phyloP scores from a whole-genome alignment of 805 yeast species.

The Maudiozyma bulderi region DNA sequence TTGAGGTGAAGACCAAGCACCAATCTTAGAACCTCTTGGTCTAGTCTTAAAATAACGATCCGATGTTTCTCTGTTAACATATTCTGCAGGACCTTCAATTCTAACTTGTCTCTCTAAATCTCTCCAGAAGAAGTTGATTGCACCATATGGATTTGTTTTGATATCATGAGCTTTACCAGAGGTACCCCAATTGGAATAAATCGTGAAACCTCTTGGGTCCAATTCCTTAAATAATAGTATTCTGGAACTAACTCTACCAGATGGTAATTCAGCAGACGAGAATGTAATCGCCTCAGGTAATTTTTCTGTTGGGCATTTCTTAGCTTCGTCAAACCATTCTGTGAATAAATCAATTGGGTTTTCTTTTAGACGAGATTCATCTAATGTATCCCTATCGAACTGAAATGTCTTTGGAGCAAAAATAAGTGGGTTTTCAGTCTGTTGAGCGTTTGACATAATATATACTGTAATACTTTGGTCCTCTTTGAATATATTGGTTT shows the following conservation, averaged over 20 bases:
- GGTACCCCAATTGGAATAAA: slow-evolving; percentile 85
- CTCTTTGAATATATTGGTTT: too few relatives aligned
- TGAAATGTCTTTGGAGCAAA: slow-evolving; percentile 86
- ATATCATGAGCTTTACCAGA: slow-evolving; percentile 74
- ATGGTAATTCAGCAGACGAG: slow-evolving; percentile 80
- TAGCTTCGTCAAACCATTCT: slow-evolving; percentile 76
- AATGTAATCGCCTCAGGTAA: slow-evolving; percentile 79
- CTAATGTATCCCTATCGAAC: slow-evolving; percentile 57
- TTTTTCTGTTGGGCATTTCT: slow-evolving; percentile 38
- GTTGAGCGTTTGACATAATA: slow-evolving; percentile 3
- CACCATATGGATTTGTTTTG: slow-evolving; percentile 62
- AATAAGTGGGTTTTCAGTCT: slow-evolving; percentile 25
- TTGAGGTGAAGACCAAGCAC: slow-evolving; percentile 97
- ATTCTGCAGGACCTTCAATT: slow-evolving; percentile 76
- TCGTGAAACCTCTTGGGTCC: slow-evolving; percentile 70
- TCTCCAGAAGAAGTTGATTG: slow-evolving; percentile 88
- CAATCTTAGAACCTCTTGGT: slow-evolving; percentile 86
- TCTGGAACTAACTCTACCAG: slow-evolving; percentile 79
- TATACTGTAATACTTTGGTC: background rate
- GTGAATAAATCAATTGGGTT: slow-evolving; percentile 74
- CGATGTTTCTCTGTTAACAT: slow-evolving; percentile 60
- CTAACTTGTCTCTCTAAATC: slow-evolving; percentile 84
- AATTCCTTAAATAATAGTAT: slow-evolving; percentile 81
- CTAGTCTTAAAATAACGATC: slow-evolving; percentile 73
- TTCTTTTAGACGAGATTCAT: slow-evolving; percentile 39